Evolutionary conservation across 371 early-diverging fungal species (phyloP), one percentile per base, ranked within the genome.

Genomic region (Blakeslea trispora): DNA sequence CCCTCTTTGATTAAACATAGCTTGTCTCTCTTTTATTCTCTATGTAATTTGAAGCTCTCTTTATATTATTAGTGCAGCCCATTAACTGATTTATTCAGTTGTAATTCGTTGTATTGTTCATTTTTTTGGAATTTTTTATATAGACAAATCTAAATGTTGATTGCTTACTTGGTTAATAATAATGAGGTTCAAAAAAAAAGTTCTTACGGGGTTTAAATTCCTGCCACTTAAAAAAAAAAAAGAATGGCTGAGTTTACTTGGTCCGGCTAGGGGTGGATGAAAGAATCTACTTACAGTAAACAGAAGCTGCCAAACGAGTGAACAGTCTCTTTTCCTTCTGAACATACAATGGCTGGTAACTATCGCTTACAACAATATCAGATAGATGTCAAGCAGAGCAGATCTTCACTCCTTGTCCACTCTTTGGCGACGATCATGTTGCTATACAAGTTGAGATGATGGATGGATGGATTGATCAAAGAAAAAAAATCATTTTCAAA

Each of bases 301-400:
- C 53, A 47, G 22, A 47, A 41, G 32, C 45, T 51, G 45, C 51
- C 51, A 50, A 59, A 46, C 41, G 39, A 51, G 47, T 48, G 46
- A 51, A 59, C 59, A 52, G 59, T 41, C 59, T 59, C 59, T 59
- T 59, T 59, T 52, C 59, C 59, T 59, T 59, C 59, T 59, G 59
- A 59, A 59, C 53, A 59, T 59, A 59, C 59, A 52, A 59, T 59
- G 59, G 59, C 59, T 59, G 59, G 59, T 59, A 59, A 59, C 45
- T 59, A 52, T 59, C 57, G 28, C 28, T 28, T 28, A 28, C 28
- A 28, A 28, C 28, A 28, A 28, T 28, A 28, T 28, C 28, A 15
- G 40, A 28, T 5, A 51, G 40, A 51, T 40, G 40, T 24, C 39
- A 51, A 17, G 14, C 37, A 37, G 14, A 37, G 14, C 37, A 9